Base-by-base conservation (phyloP, 2,329 filamentous ascomycete genomes). In the Pyrenophora seminiperda region DNA sequence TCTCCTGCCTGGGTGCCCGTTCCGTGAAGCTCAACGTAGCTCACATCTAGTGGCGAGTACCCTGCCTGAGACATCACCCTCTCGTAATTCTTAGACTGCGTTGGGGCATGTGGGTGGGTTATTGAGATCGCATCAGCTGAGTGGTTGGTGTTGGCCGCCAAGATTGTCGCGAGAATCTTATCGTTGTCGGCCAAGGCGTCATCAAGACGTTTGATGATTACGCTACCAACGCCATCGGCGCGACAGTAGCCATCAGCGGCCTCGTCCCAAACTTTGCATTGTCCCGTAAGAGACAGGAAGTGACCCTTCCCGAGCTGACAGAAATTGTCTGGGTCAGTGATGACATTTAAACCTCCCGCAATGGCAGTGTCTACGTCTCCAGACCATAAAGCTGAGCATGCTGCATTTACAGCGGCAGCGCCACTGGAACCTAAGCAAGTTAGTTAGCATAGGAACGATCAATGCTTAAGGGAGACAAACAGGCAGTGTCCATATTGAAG, bases 401-500 rank as follows among this genome's bases (percentile, higher is more conserved):
- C 30, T 43, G 30, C 20, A 34, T 41, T 45, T 13, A 37, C 34
- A 13, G 34, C 34, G 3, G 34, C 34, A 37, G 20, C 17, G 7
- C 34, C 34, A 20, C 34, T 37, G 11, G 34, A 37, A 17, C 34
- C 34, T 37, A 13, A 19, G 18, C 5, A 7, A 13, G n/a, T 3
- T 5, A n/a, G 18, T 37, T 18, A 37, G 17, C 18, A n/a, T 2
- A 13, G 3, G 17, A 37, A 11, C 5, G n/a, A 13, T 7, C 9
- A 20, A 20, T 37, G 34, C 10, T 20, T 22, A 9, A 22, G 34
- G 17, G 18, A 20, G 46, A 54, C 4, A 50, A 59, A 30, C 71
- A 75, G 3, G 71, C 71, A 0, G 72, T 67, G 37, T 75, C 70
- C 6, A 73, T 54, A 6, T 60, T 62, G n/a, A 56, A 61, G 36